Evolutionary conservation across 768 basidiomycete species (phyloP), one percentile per base, ranked within the genome.

Genomic region (Russula abietina): DNA sequence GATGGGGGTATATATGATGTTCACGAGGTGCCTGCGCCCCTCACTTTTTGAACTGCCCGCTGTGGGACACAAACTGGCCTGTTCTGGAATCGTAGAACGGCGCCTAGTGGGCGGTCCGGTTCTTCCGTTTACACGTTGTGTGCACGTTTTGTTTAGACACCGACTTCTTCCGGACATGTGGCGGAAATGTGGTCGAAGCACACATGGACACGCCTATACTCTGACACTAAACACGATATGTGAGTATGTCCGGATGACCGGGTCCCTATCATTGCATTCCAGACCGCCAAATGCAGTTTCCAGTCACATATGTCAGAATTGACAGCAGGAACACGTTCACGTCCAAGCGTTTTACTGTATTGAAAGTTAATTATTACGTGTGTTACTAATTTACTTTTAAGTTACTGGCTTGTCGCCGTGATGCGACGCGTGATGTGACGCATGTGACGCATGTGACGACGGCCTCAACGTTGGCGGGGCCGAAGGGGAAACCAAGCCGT

Each of bases 11-110:
- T 45, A 22, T 22, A 14, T 38, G 12, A 38, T 12, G 2, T 38
- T 38, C 32, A 33, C 19, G 9, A 46, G n/a, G 45, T 19, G 10
- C 41, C 19, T 7, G 17, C 41, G 1, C 17, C 43, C 45, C n/a
- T 36, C 49, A 53, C 41, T 11, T 57, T 62, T 62, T 62, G 61
- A 57, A 57, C 56, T 12, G 33, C n/a, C 52, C 38, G 63, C 54
- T 60, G 32, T 46, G 59, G 30, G 58, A 64, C 48, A 60, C 26
- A 50, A 60, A 46, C 63, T 39, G 53, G 59, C 63, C 63, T 12
- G 33, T 60, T 64, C 60, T 60, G 58, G 63, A 64, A 60, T 41
- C 1, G 11, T 10, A 16, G 54, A 28, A 28, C 28, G 12, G 6
- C 26, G 14, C 5, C 3, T 33, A 10, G 6, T 4, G 5, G 4